Percentiles rank a stretch among this genome's conserved stretches.
Conservation (phyloP, 495 filamentous ascomycete species). For the Daldinia childiae region DNA sequence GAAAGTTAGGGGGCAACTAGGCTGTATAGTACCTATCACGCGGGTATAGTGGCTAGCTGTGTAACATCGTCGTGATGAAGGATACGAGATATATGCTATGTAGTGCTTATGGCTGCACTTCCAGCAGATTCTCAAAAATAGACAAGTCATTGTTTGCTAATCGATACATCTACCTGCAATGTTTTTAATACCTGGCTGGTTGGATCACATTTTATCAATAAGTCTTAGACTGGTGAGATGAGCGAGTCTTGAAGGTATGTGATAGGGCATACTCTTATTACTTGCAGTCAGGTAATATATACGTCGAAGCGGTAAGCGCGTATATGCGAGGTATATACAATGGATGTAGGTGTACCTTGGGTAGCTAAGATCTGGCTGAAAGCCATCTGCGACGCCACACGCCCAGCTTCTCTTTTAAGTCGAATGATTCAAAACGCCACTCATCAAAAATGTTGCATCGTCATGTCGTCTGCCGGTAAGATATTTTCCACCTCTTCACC, state of each 20-base stretch:
- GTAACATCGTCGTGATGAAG: background rate
- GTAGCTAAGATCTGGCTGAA: background rate
- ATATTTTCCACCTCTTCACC: background rate
- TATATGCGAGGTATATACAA: background rate
- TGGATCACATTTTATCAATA: background rate
- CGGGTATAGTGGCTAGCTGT: too few species aligned
- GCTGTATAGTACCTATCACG: too few species aligned
- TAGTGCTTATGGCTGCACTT: too few species aligned
- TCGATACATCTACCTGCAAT: background rate
- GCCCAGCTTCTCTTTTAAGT: background rate
- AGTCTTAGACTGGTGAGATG: background rate
- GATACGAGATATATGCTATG: background rate
- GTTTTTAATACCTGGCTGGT: too few species aligned
- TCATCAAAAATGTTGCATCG: background rate
- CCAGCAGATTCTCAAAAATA: too few species aligned
- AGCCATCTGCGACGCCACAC: background rate
- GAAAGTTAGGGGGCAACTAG: background rate
- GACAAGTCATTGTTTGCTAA: background rate
- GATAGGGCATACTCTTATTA: background rate
- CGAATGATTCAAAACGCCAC: conserved; percentile 1
- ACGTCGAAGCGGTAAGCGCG: background rate
- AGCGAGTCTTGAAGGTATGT: background rate
- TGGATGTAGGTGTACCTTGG: background rate
- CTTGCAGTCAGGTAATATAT: background rate
- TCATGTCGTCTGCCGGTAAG: background rate